Percentiles rank a stretch among this genome's conserved stretches.
Conservation (phyloP, 2,329 filamentous ascomycete genomes). For the Scedosporium minutisporum region DNA sequence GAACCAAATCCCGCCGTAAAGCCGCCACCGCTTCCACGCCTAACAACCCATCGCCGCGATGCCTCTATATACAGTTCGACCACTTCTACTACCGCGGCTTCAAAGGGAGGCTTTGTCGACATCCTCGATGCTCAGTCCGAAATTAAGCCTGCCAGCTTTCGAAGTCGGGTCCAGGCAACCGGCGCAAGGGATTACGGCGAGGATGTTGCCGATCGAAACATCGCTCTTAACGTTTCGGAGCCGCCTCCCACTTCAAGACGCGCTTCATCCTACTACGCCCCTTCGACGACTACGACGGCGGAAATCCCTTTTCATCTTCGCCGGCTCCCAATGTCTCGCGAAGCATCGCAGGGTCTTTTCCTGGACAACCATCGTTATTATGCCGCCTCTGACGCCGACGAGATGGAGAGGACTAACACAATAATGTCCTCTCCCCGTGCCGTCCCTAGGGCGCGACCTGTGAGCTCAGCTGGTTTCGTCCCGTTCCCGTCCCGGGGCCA, state of each 20-base stretch:
- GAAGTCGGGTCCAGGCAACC: slow-evolving; percentile 36
- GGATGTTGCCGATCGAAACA: slow-evolving; percentile 54
- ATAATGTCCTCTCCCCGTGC: neutral
- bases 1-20: slow-evolving; percentile 10
- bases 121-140: slow-evolving; percentile 48
- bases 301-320: slow-evolving; percentile 6
- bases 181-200: slow-evolving; percentile 51
- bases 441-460: neutral
- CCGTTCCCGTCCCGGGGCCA: neutral
- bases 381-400: neutral
- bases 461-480: neutral
- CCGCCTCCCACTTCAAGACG: neutral
- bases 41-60: slow-evolving; percentile 6
- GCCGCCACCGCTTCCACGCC: slow-evolving; percentile 3
- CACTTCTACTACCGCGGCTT: neutral
- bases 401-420: neutral
- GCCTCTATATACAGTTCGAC: slow-evolving; percentile 7
- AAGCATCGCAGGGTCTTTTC: neutral
- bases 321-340: slow-evolving; percentile 8
- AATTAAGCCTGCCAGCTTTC: slow-evolving; percentile 38
- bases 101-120: slow-evolving; percentile 28
- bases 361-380: neutral
- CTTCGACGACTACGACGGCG: neutral
- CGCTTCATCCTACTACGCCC: neutral
- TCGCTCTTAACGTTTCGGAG: slow-evolving; percentile 23